A percentile compares a stretch with the other conserved stretches of the same genome.
phyloP scores from a whole-genome alignment of 2,329 filamentous ascomycete genomes.

The Septoria petroselini region DNA sequence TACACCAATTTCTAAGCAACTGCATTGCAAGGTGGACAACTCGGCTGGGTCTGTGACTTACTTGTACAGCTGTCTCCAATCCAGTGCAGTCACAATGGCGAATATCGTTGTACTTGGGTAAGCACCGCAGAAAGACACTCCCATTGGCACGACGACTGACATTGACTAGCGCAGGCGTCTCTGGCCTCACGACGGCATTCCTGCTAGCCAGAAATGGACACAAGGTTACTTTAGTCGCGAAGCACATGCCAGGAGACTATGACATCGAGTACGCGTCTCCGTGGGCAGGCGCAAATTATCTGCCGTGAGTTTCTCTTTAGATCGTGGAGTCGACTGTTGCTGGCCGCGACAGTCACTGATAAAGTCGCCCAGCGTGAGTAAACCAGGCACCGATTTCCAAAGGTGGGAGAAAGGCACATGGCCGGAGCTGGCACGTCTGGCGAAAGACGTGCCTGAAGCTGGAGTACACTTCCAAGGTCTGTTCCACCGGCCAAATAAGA shows the following conservation, averaged over 20 bases:
- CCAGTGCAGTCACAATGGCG: constrained; percentile 1
- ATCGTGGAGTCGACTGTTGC: not conserved
- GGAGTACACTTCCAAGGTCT: constrained; percentile 70
- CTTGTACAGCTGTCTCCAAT: no score
- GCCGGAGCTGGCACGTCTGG: constrained; percentile 45
- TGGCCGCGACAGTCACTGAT: constrained; percentile 18
- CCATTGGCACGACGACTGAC: constrained; percentile 11
- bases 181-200: constrained; percentile 63
- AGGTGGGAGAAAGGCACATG: constrained; percentile 46
- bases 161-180: constrained; percentile 54
- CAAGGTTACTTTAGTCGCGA: constrained; percentile 69
- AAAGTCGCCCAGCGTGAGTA: constrained; percentile 37
- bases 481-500: not conserved
- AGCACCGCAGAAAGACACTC: constrained; percentile 19
- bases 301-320: constrained; percentile 49
- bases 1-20: no score
- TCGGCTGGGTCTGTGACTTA: no score
- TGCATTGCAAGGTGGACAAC: no score
- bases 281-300: constrained; percentile 80
- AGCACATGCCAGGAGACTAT: constrained; percentile 92
- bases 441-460: constrained; percentile 66
- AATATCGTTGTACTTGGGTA: constrained; percentile 52
- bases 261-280: constrained; percentile 87
- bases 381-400: constrained; percentile 41
- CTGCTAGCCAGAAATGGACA: constrained; percentile 58